These are phyloP conservation scores for Exophiala xenobiotica DNA, from an alignment of 2,329 filamentous ascomycete species.

Conservation along the genomic window DNA sequence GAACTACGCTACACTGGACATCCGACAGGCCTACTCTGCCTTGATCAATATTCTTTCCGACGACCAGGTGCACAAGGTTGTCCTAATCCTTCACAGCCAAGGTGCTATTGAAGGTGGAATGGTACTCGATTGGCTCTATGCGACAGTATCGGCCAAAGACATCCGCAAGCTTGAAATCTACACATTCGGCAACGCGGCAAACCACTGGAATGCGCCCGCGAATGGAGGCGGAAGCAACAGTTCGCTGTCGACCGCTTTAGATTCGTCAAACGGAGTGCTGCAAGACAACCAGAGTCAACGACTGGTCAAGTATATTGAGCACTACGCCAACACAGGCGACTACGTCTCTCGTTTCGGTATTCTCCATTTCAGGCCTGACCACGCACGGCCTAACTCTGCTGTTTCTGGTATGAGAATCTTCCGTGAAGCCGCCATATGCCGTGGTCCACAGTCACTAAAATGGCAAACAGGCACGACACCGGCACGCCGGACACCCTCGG, in stretches of 20 bases:
- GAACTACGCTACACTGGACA: constrained; percentile 67
- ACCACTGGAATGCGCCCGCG: constrained; percentile 76
- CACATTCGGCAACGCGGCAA: constrained; percentile 76
- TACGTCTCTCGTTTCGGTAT: constrained; percentile 75
- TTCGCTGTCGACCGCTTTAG: no score
- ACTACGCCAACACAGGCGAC: constrained; percentile 73
- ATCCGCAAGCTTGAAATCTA: constrained; percentile 69
- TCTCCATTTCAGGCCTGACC: constrained; percentile 49
- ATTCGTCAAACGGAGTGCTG: neutral
- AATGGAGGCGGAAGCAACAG: constrained; percentile 7
- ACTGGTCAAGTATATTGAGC: constrained; percentile 71
- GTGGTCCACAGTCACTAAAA: no score
- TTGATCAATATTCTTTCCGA: constrained; percentile 66
- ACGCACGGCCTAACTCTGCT: neutral
- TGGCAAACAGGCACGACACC: no score
- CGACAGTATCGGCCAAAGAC: constrained; percentile 66
- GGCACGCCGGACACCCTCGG: no score
- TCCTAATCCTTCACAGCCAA: constrained; percentile 75
- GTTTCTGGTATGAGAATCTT: neutral
- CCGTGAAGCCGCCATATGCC: no score
- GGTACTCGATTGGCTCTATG: constrained; percentile 73
- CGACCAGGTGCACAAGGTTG: constrained; percentile 62
- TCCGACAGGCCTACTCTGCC: constrained; percentile 58
- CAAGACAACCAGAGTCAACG: constrained; percentile 35
- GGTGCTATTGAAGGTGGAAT: constrained; percentile 72